Evolutionary conservation across 176 grass and related monocot species (phyloP), one percentile per base, ranked within the genome.

Genomic region (maize (Zea mays)): DNA sequence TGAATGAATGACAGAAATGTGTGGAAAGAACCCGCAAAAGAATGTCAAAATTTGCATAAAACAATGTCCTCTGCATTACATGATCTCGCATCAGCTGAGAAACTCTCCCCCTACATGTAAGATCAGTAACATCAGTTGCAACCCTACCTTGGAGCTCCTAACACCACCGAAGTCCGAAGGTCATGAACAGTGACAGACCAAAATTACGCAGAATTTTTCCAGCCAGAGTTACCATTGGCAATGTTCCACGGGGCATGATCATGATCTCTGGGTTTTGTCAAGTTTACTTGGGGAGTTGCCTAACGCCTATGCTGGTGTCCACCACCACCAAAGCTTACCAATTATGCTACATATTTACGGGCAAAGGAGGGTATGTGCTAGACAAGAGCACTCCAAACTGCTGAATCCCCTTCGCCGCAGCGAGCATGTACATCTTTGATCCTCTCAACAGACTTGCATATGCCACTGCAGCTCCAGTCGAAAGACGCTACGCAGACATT

Each of bases 401-500:
- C 84, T 13, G 77, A 85, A 49, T 95, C 84, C 21, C 86, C 92
- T 91, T 95, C 92, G 3, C 92, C 89, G 2, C 92, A 92, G 10
- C 73, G 80, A 45, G 75, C 76, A 84, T 95, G 92, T 11, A 95
- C 78, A 6, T 92, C 86, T 66, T 88, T 87, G 43, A 95, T 78
- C 80, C 86, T 91, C 82, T 95, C 89, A 4, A 88, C 89, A 8
- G 92, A 91, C 67, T 91, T 95, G 84, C 92, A 95, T 62, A 95
- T 95, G 69, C 92, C 92, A 59, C 86, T 95, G 76, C 92, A 95
- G 73, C 78, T 91, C 92, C 92, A 95, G 62, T 95, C 92, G 10
- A 95, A 95, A 14, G 92, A 94, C 2, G 92, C 92, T 1, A 94
- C 85, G 7, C 88, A 94, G 0, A 92, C 71, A 67, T 91, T 95